Evolutionary conservation across 352 stramenopile genomes (phyloP).

Genomic region (Phytopythium aichiense): DNA sequence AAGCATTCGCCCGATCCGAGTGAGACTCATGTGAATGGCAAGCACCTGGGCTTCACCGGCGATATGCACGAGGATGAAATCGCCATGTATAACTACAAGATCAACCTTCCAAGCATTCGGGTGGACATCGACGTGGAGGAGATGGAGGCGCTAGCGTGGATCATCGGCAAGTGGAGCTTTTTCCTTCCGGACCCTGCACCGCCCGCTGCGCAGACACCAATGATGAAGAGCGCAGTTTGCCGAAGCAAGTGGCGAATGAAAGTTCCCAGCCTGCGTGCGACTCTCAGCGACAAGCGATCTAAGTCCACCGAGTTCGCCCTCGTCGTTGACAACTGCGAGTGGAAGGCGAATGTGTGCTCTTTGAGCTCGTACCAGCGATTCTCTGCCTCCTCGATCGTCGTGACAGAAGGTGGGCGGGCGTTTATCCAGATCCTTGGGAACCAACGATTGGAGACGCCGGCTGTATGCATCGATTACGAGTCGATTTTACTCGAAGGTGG

Average conservation of each 20-base stretch:
- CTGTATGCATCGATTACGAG: constrained; percentile 37
- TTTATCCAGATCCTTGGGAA: constrained; percentile 39
- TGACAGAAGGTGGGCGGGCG: constrained; percentile 26
- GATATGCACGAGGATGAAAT: constrained; percentile 25
- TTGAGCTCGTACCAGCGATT: constrained; percentile 5
- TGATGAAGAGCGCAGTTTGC: constrained; percentile 1
- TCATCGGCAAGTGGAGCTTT: constrained; percentile 75
- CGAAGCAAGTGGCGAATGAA: constrained; percentile 6
- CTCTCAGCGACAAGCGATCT: background rate
- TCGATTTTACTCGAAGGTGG: constrained; percentile 8
- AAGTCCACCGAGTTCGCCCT: background rate
- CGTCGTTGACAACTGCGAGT: constrained; percentile 5
- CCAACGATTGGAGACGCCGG: constrained; percentile 30
- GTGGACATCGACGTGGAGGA: constrained; percentile 52
- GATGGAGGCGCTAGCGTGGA: constrained; percentile 61
- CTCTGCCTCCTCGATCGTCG: constrained; percentile 10
- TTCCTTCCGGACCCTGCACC: constrained; percentile 42
- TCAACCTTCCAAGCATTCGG: constrained; percentile 37
- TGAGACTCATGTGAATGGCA: constrained; percentile 14
- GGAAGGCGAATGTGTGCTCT: constrained; percentile 6
- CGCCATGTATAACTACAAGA: constrained; percentile 70
- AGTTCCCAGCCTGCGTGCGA: background rate
- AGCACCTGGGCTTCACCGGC: constrained; percentile 15
- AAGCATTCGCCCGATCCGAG: constrained; percentile 23
- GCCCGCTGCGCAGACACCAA: background rate